These are phyloP conservation scores for Podaxis sp. DNA, from an alignment of 768 basidiomycete species.

Conservation along the genomic window DNA sequence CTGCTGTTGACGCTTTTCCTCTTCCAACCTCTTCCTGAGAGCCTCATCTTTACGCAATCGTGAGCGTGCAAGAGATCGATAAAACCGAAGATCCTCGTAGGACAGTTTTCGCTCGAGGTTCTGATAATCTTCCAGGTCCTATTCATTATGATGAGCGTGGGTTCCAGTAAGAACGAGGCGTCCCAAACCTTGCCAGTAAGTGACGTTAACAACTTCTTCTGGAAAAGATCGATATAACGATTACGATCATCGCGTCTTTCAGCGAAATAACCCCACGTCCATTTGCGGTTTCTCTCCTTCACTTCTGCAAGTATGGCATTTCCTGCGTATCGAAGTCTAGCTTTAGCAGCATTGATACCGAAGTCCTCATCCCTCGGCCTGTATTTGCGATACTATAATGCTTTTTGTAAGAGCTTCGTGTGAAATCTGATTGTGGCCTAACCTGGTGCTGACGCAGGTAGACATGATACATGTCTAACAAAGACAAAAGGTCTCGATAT, in stretches of 20 bases:
- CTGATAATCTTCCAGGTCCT: constrained; percentile 43
- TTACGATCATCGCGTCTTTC: constrained; percentile 88
- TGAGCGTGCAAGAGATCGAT: constrained; percentile 91
- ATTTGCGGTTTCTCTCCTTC: constrained; percentile 76
- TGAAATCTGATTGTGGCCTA: constrained; percentile 19
- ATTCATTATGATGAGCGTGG: constrained; percentile 40
- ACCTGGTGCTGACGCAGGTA: constrained; percentile 85
- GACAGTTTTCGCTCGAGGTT: constrained; percentile 78
- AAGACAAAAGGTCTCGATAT: constrained; percentile 89
- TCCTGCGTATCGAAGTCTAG: constrained; percentile 76
- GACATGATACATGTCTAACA: constrained; percentile 96
- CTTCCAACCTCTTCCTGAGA: constrained; percentile 66
- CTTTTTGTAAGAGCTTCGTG: constrained; percentile 11
- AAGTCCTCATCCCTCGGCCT: constrained; percentile 67
- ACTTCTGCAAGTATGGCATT: constrained; percentile 81
- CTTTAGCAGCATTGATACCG: constrained; percentile 55
- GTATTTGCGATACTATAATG: constrained; percentile 75
- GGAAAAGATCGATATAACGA: constrained; percentile 81
- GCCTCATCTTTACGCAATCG: constrained; percentile 84
- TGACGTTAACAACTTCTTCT: constrained; percentile 61
- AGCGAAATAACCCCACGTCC: constrained; percentile 92
- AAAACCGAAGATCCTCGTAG: constrained; percentile 96
- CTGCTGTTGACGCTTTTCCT: constrained; percentile 56
- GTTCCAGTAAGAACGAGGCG: neutral
- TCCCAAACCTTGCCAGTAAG: constrained; percentile 54